Evolutionary conservation across 371 early-diverging fungal genomes (phyloP).

Genomic region (Smittium mucronatum): DNA sequence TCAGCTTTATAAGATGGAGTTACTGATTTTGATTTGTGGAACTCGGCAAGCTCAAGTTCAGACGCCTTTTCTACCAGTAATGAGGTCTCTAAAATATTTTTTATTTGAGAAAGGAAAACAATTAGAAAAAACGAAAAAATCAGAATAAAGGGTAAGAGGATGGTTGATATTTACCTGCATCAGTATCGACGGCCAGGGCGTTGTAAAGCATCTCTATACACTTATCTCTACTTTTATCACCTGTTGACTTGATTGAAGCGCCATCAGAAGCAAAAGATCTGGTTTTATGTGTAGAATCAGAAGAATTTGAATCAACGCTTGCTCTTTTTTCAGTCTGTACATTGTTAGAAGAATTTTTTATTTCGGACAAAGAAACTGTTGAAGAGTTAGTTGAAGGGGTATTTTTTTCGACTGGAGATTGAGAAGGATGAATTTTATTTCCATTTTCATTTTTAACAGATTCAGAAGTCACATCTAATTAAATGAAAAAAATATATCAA

Average conservation of each 20-base stretch:
- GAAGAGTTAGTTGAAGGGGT: not conserved
- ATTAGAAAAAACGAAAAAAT: not conserved
- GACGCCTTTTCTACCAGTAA: constrained; percentile 44
- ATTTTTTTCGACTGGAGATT: not conserved
- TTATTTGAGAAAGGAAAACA: not conserved
- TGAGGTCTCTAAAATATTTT: constrained; percentile 32
- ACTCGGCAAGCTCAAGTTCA: constrained; percentile 54
- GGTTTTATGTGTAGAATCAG: constrained; percentile 14
- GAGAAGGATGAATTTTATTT: not conserved
- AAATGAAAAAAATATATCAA: constrained; percentile 3
- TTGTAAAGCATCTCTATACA: constrained; percentile 73
- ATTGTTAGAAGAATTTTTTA: not conserved
- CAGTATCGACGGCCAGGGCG: constrained; percentile 56
- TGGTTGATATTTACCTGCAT: constrained; percentile 31
- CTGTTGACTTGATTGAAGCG: constrained; percentile 34
- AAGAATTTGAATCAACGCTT: not conserved
- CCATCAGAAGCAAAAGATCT: constrained; percentile 27
- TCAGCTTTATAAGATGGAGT: constrained; percentile 54
- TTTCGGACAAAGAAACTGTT: not conserved
- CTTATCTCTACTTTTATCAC: constrained; percentile 64
- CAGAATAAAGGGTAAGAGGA: not conserved
- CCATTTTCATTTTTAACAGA: not conserved
- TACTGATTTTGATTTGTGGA: constrained; percentile 38
- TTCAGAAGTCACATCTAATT: constrained; percentile 8
- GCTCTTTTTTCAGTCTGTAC: not conserved